Conservation (phyloP, 164 flowering plant genomes). For the Macadamia integrifolia region DNA sequence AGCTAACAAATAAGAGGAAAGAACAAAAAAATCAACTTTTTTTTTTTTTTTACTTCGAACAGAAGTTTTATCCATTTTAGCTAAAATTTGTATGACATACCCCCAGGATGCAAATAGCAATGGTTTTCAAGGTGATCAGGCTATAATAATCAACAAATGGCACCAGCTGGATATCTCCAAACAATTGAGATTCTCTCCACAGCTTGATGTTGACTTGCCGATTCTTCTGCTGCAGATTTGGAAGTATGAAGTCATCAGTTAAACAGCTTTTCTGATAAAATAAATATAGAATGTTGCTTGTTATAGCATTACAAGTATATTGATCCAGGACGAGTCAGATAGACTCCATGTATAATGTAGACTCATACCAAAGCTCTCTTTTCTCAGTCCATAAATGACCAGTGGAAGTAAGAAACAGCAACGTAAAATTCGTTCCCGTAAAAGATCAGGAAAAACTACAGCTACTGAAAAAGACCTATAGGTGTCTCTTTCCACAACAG, state of each 20-base stretch:
- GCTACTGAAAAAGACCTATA: not conserved
- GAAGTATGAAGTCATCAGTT: not conserved
- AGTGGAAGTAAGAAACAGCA: too few species aligned
- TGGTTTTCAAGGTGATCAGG: conserved; percentile 73
- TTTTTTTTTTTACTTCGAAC: too few species aligned
- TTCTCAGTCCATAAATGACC: too few species aligned
- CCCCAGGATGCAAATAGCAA: conserved; percentile 84
- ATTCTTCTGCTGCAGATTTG: conserved; percentile 65
- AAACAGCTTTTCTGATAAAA: not conserved
- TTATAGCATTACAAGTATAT: too few species aligned
- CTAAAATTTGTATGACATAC: conserved; percentile 29
- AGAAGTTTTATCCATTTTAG: too few species aligned
- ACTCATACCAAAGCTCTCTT: too few species aligned
- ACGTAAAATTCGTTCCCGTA: too few species aligned
- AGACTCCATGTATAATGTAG: too few species aligned
- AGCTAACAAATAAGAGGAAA: not conserved
- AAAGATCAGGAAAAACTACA: too few species aligned
- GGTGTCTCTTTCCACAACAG: not conserved
- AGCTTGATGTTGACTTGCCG: conserved; percentile 60
- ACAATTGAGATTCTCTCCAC: conserved; percentile 77
- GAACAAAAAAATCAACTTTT: not conserved
- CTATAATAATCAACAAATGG: conserved; percentile 94
- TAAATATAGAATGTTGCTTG: too few species aligned
- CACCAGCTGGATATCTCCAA: conserved; percentile 88
- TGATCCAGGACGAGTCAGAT: too few species aligned